Base-by-base conservation (phyloP, 2,329 filamentous ascomycete genomes). In the Teratosphaeria pseudoeucalypti region DNA sequence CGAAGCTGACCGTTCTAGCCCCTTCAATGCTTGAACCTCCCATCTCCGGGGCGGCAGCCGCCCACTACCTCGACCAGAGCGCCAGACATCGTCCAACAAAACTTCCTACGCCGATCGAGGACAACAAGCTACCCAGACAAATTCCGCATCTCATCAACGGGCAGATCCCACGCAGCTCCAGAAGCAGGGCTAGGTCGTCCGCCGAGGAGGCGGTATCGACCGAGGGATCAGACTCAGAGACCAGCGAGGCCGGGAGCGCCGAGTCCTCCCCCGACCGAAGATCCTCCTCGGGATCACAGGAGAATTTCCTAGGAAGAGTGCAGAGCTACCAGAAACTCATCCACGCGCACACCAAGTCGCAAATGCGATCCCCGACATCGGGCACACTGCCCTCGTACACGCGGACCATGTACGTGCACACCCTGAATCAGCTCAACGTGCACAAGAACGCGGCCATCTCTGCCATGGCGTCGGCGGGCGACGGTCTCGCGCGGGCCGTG, bases 391-490 rank as follows among this genome's bases (percentile, higher is more conserved):
- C 64, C 16, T 59, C 58, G 43, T 70, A 69, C 39, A 59, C 63
- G 12, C 60, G 62, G 34, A 65, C 63, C 1, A 68, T 70, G 66
- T 65, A 69, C 52, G 66, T 64, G 14, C 64, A 64, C 58, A 68
- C 67, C 3, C 53, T 66, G 52, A 60, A 64, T 39, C 67, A 68
- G 57, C 43, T 68, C 32, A 62, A 65, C 34, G 54, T 57, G 32
- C 53, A 64, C 53, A 59, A 63, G 34, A 52, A 57, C n/a, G 29
- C 61, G 10, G 52, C 62, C 5, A 59, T 55, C 34, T 26, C 34
- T 16, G 43, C 26, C 5, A 52, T 43, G 26, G 34, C 43, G 11
- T 27, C 29, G 23, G 12, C 43, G 4, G 26, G 27, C 12, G 56
- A n/a, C 14, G 26, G 19, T 3, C 12, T 26, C 14, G 11, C 26